Conservation (phyloP, 495 filamentous ascomycete genomes). For the Haplographium delicatum region DNA sequence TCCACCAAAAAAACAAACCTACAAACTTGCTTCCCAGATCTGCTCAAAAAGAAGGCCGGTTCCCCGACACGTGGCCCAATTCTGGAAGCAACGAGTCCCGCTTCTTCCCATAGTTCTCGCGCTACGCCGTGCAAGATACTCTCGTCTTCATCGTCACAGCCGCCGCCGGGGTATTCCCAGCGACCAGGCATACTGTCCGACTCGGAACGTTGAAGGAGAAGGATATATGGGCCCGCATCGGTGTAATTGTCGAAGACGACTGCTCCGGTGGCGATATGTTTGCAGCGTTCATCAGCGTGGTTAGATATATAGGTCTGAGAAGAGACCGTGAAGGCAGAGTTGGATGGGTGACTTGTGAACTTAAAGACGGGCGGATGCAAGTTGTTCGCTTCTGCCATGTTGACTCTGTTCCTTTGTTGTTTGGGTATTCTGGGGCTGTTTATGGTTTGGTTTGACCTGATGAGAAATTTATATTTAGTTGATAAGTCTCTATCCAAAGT, state of each 20-base stretch:
- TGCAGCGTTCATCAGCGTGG: conserved; percentile 5
- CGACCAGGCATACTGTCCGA: conserved; percentile 42
- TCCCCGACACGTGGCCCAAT: conserved; percentile 31
- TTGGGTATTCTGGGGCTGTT: no score
- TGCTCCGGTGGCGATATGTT: conserved; percentile 15
- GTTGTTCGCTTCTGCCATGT: no score
- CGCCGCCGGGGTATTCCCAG: conserved; percentile 55
- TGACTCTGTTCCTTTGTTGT: no score
- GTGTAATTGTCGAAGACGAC: conserved; percentile 14
- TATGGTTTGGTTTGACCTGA: no score
- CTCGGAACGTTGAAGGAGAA: conserved; percentile 47
- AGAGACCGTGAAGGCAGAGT: conserved; percentile 8
- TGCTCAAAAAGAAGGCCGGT: conserved; percentile 23
- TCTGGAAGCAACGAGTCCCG: conserved; percentile 33
- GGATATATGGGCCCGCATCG: conserved; percentile 23
- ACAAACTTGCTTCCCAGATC: conserved; percentile 12
- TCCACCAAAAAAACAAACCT: conserved; percentile 33
- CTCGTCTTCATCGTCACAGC: conserved; percentile 42
- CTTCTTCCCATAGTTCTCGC: conserved; percentile 54
- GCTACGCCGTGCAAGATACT: conserved; percentile 43
- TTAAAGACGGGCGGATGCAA: conserved; percentile 9
- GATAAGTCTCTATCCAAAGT: no score
- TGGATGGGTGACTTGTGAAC: conserved; percentile 12
- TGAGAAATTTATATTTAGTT: no score
- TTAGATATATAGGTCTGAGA: conserved; percentile 7